Conservation (phyloP, 768 basidiomycete genomes). For the Gyrodon lividus region DNA sequence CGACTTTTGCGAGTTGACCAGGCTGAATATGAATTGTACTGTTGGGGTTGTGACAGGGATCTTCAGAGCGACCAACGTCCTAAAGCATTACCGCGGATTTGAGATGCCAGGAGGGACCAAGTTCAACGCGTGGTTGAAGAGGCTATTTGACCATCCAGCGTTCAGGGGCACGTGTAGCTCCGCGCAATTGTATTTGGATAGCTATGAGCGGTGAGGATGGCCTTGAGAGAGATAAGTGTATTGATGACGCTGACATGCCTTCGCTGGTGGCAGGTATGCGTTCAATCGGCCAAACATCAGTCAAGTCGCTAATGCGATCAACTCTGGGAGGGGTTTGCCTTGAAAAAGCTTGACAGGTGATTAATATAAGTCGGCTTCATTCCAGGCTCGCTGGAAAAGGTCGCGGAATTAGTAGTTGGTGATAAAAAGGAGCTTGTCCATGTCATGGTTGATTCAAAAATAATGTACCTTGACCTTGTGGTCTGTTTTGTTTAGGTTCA, state of each 20-base stretch:
- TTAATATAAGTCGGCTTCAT: background rate
- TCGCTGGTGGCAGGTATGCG: conserved; percentile 52
- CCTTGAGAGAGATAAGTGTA: background rate
- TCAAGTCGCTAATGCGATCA: conserved; percentile 74
- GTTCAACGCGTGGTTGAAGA: conserved; percentile 51
- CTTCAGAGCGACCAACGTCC: conserved; percentile 59
- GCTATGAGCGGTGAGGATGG: conserved; percentile 59
- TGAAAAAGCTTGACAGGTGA: no score
- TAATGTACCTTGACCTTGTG: no score
- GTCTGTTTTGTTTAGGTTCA: no score
- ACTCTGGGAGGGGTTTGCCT: conserved; percentile 60
- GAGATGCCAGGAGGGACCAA: conserved; percentile 47
- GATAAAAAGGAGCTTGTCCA: no score
- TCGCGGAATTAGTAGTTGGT: no score
- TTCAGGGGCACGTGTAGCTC: conserved; percentile 71
- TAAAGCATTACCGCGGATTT: conserved; percentile 69
- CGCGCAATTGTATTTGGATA: conserved; percentile 64
- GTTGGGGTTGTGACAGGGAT: conserved; percentile 48
- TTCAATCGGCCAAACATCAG: conserved; percentile 78
- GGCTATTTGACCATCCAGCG: conserved; percentile 57
- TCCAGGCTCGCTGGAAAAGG: no score
- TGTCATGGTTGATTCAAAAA: no score
- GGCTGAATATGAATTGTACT: background rate
- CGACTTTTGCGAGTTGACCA: no score
- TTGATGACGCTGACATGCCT: background rate